These are phyloP conservation scores for Citrus australasica DNA, from an alignment of 345 rosid genomes.

Conservation along the genomic window DNA sequence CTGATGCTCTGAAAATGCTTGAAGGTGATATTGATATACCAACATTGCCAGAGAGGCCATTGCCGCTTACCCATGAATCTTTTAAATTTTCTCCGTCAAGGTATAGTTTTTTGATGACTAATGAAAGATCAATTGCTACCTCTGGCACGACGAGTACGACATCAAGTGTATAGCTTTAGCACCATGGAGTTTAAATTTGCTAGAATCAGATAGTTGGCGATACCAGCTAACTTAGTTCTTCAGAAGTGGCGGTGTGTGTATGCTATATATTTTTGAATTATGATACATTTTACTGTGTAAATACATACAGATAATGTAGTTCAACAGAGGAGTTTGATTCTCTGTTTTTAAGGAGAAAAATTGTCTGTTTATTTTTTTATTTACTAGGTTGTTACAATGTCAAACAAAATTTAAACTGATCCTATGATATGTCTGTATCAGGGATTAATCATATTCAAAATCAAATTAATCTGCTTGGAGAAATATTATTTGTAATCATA, in stretches of 20 bases:
- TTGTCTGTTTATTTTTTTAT: neutral
- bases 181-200: neutral
- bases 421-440: no score
- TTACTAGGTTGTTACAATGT: no score
- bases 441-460: no score
- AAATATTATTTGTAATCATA: no score
- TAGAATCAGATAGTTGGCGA: neutral
- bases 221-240: neutral
- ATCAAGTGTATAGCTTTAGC: neutral
- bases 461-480: no score
- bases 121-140: conserved; percentile 17
- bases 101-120: conserved; percentile 1
- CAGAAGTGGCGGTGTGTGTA: neutral
- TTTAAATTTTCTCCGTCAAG: conserved; percentile 24
- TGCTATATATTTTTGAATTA: neutral
- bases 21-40: conserved; percentile 66
- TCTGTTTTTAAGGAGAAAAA: neutral
- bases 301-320: neutral
- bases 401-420: no score
- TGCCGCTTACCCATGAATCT: conserved; percentile 53
- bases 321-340: neutral
- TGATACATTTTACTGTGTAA: neutral
- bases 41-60: conserved; percentile 54
- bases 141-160: conserved; percentile 5
- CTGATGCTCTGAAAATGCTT: conserved; percentile 51